Evolutionary conservation across 169 alveolate genomes (phyloP), one percentile per base, ranked within the genome.

Genomic region (Plasmodium reichenowi): DNA sequence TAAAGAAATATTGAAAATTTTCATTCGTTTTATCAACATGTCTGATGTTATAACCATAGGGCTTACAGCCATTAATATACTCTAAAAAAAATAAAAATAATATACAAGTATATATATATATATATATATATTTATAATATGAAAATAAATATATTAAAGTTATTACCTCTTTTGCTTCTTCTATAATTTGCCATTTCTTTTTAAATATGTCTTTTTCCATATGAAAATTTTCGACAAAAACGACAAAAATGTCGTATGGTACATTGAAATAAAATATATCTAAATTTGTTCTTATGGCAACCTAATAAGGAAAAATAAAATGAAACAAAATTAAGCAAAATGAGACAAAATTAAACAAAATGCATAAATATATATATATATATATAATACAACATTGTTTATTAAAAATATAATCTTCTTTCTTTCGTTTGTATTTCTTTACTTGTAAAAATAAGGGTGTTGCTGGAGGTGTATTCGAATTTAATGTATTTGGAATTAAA

Each of bases 131-230:
- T 17, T 63, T 17, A 15, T 54, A 59, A 48, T 38, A 64, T 10
- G 63, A 12, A 22, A 9, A 12, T 4, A 20, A 68, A n/a, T 26
- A 29, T 71, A 8, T 26, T 6, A 7, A 62, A 47, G 15, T 2
- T 62, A 29, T 17, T 66, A 93, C 95, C 89, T 93, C 95, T 43
- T 91, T 78, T 22, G 93, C 74, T 22, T 93, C 96, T 32, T 93
- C 96, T 47, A 91, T 60, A 22, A 72, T 73, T 45, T 75, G 90
- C 96, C 96, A 93, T 24, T 78, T 74, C 17, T 93, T 88, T 22
- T 92, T 59, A 66, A 93, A 93, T 29, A 74, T 43, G 1, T 93
- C 94, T 70, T 88, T 88, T 58, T 88, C 94, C 76, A 83, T 66
- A 2, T 76, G 56, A 54, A 62, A 66, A 17, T 80, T 58, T 54